Percentiles rank a stretch among this genome's conserved stretches.
These are phyloP conservation scores for Claviceps monticola DNA, from an alignment of 2,329 filamentous ascomycete genomes.

Conservation along the genomic window DNA sequence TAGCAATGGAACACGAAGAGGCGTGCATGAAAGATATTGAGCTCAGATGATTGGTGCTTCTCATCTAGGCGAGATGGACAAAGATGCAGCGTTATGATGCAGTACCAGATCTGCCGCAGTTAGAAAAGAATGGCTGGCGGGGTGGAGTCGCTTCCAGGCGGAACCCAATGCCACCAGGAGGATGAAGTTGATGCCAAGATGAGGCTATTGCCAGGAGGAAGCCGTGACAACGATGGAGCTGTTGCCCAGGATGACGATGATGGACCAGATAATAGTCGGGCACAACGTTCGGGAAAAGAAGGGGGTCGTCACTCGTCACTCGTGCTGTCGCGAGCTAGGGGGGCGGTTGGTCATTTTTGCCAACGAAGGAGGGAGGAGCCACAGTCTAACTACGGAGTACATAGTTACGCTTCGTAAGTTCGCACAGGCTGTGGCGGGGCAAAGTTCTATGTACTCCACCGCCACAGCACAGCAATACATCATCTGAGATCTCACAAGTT, in stretches of 20 bases:
- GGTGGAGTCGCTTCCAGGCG: slow-evolving; percentile 2
- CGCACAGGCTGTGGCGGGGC: too few species aligned
- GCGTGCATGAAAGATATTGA: not conserved
- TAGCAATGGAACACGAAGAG: not conserved
- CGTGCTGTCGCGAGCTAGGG: too few species aligned
- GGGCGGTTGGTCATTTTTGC: too few species aligned
- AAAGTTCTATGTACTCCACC: too few species aligned
- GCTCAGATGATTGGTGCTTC: too few species aligned
- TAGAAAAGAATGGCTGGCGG: slow-evolving; percentile 2
- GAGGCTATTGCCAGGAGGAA: too few species aligned
- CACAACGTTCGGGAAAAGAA: not conserved
- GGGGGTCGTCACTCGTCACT: not conserved
- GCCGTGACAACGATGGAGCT: too few species aligned
- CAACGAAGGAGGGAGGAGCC: too few species aligned
- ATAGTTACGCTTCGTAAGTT: too few species aligned
- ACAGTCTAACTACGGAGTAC: too few species aligned
- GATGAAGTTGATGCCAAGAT: not conserved
- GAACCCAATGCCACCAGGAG: slow-evolving; percentile 2
- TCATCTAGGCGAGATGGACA: not conserved
- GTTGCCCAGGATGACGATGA: not conserved
- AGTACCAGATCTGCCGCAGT: not conserved
- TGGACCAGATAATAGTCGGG: not conserved
- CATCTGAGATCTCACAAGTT: too few species aligned
- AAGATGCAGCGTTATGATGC: not conserved
- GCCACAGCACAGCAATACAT: too few species aligned